Evolutionary conservation across 257 asterid species (phyloP).

Genomic region (Gynochthodes officinalis): DNA sequence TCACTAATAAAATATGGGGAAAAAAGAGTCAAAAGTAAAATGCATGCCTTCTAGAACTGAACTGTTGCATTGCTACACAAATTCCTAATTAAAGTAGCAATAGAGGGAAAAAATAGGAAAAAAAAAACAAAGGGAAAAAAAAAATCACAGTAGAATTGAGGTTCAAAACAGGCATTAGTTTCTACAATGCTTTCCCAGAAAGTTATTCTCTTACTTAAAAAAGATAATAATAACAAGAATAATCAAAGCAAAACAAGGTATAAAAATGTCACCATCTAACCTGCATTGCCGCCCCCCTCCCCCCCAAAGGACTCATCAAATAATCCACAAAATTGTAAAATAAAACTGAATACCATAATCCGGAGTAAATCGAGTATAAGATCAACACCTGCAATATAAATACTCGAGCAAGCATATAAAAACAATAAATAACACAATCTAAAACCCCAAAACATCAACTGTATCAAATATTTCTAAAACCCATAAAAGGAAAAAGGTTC

Average conservation of each 20-base stretch:
- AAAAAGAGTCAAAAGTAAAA: background rate
- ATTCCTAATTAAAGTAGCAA: background rate
- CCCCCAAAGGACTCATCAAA: background rate
- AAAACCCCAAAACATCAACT: background rate
- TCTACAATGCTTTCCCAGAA: background rate
- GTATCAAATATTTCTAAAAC: background rate
- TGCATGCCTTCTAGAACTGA: background rate
- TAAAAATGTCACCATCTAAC: background rate
- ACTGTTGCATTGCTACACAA: background rate
- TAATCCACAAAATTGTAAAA: constrained; percentile 2
- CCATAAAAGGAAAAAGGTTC: constrained; percentile 2
- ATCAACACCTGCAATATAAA: background rate
- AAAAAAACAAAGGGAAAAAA: background rate
- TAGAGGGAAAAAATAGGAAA: background rate
- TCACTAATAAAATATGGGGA: background rate
- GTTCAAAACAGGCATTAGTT: background rate
- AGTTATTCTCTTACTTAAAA: background rate
- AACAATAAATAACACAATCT: background rate
- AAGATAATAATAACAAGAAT: background rate
- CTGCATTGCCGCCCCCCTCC: no score
- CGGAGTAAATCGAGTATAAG: background rate
- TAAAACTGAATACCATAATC: constrained; percentile 8
- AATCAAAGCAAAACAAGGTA: background rate
- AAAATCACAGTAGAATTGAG: constrained; percentile 1
- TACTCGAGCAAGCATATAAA: background rate